Percentiles rank a stretch among this genome's conserved stretches.
Evolutionary conservation across 2,329 filamentous ascomycete species (phyloP).

Genomic region (Colletotrichum endophyticum): DNA sequence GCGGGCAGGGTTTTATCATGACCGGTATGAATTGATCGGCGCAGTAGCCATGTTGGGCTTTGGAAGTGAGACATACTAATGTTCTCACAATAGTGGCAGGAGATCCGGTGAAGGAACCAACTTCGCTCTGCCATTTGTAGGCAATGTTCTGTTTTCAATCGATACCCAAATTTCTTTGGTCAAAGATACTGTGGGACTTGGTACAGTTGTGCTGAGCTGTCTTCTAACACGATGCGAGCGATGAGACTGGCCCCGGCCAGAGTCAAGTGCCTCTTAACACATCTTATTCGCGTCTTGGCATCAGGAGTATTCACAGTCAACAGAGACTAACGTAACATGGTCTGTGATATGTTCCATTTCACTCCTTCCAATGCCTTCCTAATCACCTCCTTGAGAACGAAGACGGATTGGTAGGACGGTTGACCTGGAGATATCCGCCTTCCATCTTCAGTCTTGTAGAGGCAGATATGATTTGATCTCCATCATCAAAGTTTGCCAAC

Average conservation of each 20-base stretch:
- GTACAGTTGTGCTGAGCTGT: not conserved
- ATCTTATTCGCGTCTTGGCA: not conserved
- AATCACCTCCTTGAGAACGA: too few relatives aligned
- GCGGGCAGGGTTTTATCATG: conserved; percentile 35
- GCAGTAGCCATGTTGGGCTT: not conserved
- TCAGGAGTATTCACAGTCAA: not conserved
- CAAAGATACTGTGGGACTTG: not conserved
- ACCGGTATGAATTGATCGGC: conserved; percentile 28
- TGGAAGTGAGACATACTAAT: not conserved
- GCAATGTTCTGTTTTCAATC: not conserved
- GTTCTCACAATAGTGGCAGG: not conserved
- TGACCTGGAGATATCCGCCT: not conserved
- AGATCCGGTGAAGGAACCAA: not conserved
- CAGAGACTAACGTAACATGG: not conserved
- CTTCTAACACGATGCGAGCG: not conserved
- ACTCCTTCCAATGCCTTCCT: too few relatives aligned
- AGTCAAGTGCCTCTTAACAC: not conserved
- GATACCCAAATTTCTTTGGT: not conserved
- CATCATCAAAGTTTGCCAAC: not conserved
- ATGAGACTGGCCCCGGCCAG: not conserved
- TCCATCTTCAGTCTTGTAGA: not conserved
- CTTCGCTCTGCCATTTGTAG: not conserved
- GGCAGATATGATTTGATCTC: not conserved
- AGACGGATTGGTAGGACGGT: too few relatives aligned
- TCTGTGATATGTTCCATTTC: not conserved